These are phyloP conservation scores for Colletotrichum karsti DNA, from an alignment of 2,329 filamentous ascomycete species.

Conservation along the genomic window DNA sequence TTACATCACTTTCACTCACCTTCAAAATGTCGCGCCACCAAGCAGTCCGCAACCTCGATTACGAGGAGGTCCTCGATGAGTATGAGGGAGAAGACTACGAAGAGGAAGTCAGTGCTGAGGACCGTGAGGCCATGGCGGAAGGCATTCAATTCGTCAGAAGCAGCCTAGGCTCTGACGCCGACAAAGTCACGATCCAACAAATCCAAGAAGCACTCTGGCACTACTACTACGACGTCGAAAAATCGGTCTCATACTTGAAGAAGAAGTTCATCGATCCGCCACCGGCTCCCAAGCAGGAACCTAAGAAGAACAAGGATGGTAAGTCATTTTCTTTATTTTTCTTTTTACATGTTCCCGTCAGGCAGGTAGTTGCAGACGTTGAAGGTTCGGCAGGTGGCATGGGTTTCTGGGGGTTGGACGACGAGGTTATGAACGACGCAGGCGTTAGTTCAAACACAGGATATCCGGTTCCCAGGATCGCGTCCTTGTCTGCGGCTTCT, in stretches of 20 bases:
- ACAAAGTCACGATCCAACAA: slow-evolving; percentile 67
- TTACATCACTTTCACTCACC: not conserved
- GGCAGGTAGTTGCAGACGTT: slow-evolving; percentile 28
- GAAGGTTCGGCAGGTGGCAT: slow-evolving; percentile 31
- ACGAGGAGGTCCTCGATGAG: slow-evolving; percentile 58
- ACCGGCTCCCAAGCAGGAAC: slow-evolving; percentile 46
- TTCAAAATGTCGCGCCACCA: slow-evolving; percentile 56
- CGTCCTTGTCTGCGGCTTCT: slow-evolving; percentile 45
- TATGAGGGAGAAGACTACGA: slow-evolving; percentile 55
- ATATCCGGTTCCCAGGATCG: slow-evolving; percentile 31
- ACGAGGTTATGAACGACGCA: not conserved
- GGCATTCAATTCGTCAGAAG: slow-evolving; percentile 74
- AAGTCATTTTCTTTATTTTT: slow-evolving; percentile 37
- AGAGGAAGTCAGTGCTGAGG: slow-evolving; percentile 57
- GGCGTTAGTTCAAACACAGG: not conserved
- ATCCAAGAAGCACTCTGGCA: slow-evolving; percentile 94
- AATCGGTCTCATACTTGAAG: slow-evolving; percentile 82
- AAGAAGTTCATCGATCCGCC: slow-evolving; percentile 65
- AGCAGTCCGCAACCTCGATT: slow-evolving; percentile 57
- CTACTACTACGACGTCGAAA: slow-evolving; percentile 93
- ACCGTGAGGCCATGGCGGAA: slow-evolving; percentile 62
- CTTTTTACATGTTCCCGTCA: slow-evolving; percentile 4
- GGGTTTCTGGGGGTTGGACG: slow-evolving; percentile 9
- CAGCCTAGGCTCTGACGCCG: slow-evolving; percentile 67
- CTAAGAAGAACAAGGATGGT: slow-evolving; percentile 54